Evolutionary conservation across 2,329 filamentous ascomycete species (phyloP).

Genomic region (Fusarium virguliforme): DNA sequence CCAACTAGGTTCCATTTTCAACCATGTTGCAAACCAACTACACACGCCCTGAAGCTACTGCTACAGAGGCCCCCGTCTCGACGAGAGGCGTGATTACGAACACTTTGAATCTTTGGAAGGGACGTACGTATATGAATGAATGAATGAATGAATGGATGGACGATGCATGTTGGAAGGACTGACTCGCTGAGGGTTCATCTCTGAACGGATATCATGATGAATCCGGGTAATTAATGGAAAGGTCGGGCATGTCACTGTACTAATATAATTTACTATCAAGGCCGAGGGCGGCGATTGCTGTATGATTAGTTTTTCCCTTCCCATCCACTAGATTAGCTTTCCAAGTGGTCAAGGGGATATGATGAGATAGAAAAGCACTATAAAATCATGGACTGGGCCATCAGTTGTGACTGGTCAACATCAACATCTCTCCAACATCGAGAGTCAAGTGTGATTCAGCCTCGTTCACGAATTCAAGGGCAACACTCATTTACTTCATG

Average conservation of each 20-base stretch:
- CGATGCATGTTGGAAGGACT: conserved; percentile 15
- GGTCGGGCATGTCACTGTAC: conserved; percentile 21
- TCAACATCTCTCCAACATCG: not conserved
- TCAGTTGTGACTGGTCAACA: not conserved
- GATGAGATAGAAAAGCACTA: conserved; percentile 13
- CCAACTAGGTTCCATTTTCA: not conserved
- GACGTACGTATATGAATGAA: conserved; percentile 19
- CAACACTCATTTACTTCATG: conserved; percentile 10
- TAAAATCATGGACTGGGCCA: not conserved
- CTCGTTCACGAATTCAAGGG: not conserved
- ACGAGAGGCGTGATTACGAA: conserved; percentile 5
- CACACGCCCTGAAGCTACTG: not conserved
- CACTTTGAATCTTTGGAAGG: conserved; percentile 8
- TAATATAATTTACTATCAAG: conserved; percentile 13
- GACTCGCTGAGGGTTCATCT: conserved; percentile 9
- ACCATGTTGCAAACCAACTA: not conserved
- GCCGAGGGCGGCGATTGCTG: conserved; percentile 25
- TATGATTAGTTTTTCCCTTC: conserved; percentile 21
- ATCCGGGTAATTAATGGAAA: conserved; percentile 9
- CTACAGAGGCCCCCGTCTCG: not conserved
- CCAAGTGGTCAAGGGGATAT: conserved; percentile 17
- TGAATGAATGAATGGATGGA: not conserved
- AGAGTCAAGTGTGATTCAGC: not conserved
- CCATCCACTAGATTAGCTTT: conserved; percentile 16
- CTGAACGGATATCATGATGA: conserved; percentile 17